phyloP scores from a whole-genome alignment of 805 yeast species.

The Lachancea waltii region DNA sequence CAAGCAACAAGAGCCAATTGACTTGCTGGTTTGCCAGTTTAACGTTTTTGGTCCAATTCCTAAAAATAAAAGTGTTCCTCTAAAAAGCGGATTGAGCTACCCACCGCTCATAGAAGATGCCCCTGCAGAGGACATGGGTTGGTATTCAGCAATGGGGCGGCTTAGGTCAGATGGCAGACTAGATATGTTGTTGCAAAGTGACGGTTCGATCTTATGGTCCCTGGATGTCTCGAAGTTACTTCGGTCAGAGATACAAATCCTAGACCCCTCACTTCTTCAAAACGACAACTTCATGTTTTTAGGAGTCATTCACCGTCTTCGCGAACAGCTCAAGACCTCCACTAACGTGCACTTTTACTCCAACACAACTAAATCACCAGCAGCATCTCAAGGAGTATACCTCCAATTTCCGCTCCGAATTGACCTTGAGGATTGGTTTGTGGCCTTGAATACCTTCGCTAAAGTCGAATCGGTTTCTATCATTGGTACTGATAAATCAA shows the following conservation, averaged over 20 bases:
- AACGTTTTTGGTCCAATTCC: slow-evolving; percentile 60
- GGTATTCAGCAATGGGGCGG: slow-evolving; percentile 71
- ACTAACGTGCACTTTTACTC: slow-evolving; percentile 8
- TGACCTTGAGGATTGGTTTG: slow-evolving; percentile 73
- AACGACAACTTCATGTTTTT: slow-evolving; percentile 52
- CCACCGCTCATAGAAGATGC: slow-evolving; percentile 12
- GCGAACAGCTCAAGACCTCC: slow-evolving; percentile 30
- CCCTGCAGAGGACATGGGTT: slow-evolving; percentile 40
- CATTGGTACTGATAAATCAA: slow-evolving; percentile 28
- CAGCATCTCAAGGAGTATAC: slow-evolving; percentile 30
- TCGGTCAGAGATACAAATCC: slow-evolving; percentile 55
- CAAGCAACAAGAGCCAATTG: slow-evolving; percentile 19
- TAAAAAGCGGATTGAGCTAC: slow-evolving; percentile 1
- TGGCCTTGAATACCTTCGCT: slow-evolving; percentile 58
- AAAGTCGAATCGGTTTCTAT: slow-evolving; percentile 40
- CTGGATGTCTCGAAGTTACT: slow-evolving; percentile 47
- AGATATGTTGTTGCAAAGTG: slow-evolving; percentile 54
- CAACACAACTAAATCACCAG: slow-evolving; percentile 18
- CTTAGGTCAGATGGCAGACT: slow-evolving; percentile 56
- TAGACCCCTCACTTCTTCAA: slow-evolving; percentile 58
- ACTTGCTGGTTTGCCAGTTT: slow-evolving; percentile 55
- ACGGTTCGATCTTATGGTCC: slow-evolving; percentile 55
- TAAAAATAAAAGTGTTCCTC: slow-evolving; percentile 13
- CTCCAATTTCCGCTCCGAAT: slow-evolving; percentile 59
- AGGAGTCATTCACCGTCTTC: slow-evolving; percentile 49